Conservation (phyloP, 305 asterid genomes). For the Striga hermonthica region DNA sequence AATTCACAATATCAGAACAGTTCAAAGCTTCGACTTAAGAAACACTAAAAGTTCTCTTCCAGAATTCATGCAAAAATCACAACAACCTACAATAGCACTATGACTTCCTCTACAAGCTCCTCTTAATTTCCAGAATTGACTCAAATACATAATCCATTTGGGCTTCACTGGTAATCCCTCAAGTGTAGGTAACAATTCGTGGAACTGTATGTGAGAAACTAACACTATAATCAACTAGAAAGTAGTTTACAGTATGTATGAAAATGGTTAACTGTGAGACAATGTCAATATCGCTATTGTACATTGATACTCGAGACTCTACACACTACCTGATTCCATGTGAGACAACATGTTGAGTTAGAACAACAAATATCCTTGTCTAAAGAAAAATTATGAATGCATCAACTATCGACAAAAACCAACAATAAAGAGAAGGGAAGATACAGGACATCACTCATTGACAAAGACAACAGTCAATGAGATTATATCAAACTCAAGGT, state of each 20-base stretch:
- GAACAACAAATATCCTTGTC: not conserved
- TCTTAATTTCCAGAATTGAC: not conserved
- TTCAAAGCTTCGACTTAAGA: too few species aligned
- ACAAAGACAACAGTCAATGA: constrained; percentile 16
- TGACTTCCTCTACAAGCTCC: not conserved
- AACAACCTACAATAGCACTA: not conserved
- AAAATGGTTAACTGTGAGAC: not conserved
- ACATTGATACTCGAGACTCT: not conserved
- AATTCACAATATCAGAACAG: too few species aligned
- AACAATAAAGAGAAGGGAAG: not conserved
- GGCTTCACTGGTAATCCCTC: not conserved
- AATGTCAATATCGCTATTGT: not conserved
- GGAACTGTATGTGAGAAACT: not conserved
- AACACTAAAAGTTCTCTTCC: constrained; percentile 9
- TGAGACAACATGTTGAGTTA: constrained; percentile 4
- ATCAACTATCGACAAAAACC: constrained; percentile 1
- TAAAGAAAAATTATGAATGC: not conserved
- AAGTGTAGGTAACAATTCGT: not conserved
- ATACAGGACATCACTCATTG: constrained; percentile 18
- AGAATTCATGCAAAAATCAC: constrained; percentile 4
- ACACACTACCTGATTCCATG: not conserved
- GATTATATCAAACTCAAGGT: constrained; percentile 11
- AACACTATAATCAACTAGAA: not conserved
- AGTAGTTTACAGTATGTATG: constrained; percentile 4
- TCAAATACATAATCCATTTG: not conserved